These are phyloP conservation scores for Erythrophleum fordii DNA, from an alignment of 306 rosid species.

Conservation along the genomic window DNA sequence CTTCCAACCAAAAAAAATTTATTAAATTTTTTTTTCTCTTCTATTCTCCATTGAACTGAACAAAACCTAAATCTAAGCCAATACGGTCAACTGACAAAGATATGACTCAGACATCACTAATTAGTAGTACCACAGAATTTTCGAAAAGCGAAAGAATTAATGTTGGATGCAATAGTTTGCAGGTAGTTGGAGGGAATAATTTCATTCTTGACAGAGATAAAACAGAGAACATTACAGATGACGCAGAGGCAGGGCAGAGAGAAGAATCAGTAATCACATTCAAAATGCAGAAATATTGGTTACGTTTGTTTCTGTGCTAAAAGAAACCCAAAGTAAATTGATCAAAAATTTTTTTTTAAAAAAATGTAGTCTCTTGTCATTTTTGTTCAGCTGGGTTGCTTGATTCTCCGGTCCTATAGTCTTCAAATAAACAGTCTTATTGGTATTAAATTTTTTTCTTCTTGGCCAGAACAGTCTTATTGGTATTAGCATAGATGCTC, in stretches of 20 bases:
- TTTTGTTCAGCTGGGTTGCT: conserved; percentile 36
- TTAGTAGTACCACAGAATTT: neutral
- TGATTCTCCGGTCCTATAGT: conserved; percentile 31
- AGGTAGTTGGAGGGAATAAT: conserved; percentile 36
- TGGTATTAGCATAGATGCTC: conserved; percentile 35
- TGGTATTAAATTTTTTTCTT: too few species aligned
- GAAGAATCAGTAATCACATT: conserved; percentile 33
- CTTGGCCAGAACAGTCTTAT: neutral
- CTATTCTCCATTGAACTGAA: too few species aligned
- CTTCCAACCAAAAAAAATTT: too few species aligned
- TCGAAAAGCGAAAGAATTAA: neutral
- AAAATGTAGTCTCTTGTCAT: conserved; percentile 34
- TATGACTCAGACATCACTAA: neutral
- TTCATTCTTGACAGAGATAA: conserved; percentile 34
- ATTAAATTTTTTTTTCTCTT: too few species aligned
- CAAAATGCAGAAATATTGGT: conserved; percentile 50
- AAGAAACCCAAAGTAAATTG: conserved; percentile 45
- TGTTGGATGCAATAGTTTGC: conserved; percentile 1
- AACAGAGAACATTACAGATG: conserved; percentile 7
- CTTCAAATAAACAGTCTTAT: conserved; percentile 30
- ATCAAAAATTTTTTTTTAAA: conserved; percentile 3
- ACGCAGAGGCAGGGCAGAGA: conserved; percentile 8
- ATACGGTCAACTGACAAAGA: neutral
- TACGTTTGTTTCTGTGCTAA: conserved; percentile 43
- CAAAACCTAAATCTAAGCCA: neutral